Evolutionary conservation across 2,329 filamentous ascomycete genomes (phyloP), one percentile per base, ranked within the genome.

Genomic region (Aureobasidium musti): DNA sequence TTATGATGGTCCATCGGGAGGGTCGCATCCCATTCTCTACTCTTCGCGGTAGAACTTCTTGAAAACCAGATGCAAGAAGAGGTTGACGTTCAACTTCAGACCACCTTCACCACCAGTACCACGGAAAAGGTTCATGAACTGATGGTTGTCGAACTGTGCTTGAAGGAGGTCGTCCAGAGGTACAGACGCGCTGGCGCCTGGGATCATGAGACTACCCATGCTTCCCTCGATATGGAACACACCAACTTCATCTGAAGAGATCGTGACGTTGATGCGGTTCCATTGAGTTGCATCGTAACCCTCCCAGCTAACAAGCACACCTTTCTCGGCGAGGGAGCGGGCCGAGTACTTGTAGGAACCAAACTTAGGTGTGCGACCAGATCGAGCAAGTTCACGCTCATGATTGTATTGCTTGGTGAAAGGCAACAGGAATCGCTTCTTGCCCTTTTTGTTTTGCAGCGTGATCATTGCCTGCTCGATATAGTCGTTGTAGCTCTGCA

Each of bases 331-430:
- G 8, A 99, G 86, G 59, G 90, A 89, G 61, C 92, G 89, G 4
- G 92, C 93, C 65, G 91, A 94, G 82, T 99, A 99, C 81, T 98
- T 98, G 87, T 90, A 99, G 43, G 91, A 96, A 69, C 96, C 95
- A 76, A 99, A 99, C 77, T 97, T 97, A 78, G 96, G 96, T 63
- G 96, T 91, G 59, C 94, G 91, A 33, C 95, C 95, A 8, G 90
- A 90, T 67, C 92, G 90, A 75, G 97, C 92, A 37, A 99, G 88
- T 80, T 99, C 95, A 71, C 92, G 89, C 81, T 98, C 92, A 79
- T 99, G 95, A 78, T 97, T 96, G 86, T 97, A 99, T 78, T 99
- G 95, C 75, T 96, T 96, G 28, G 94, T 97, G 77, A 99, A 99
- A 17, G 95, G 95, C 77, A 99, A 86, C 66, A 97, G 84, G 83